Base-by-base conservation (phyloP, 345 rosid genomes). In the Erodium maritimum region DNA sequence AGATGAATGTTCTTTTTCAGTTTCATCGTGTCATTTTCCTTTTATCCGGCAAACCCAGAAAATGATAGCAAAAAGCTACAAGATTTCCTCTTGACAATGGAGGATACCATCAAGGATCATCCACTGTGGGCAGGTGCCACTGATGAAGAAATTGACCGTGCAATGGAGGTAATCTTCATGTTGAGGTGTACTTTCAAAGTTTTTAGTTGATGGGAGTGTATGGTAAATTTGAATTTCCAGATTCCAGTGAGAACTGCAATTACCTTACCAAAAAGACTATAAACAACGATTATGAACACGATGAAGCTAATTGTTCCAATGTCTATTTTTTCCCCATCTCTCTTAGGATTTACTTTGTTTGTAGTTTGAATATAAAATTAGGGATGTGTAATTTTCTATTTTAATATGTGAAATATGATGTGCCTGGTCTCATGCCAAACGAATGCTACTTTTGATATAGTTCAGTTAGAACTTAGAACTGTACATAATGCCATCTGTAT, bases 51-150 rank as follows among this genome's bases (percentile, higher is more conserved):
- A 13, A 42, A 42, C 48, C 48, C 48, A 7, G 88, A 81, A 42
- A 69, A 56, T 58, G 78, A 82, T 66, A 75, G 76, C 46, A 79
- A 85, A 58, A 80, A 61, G 67, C 75, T 75, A 59, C 86, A 75
- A 34, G 80, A 79, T 11, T 80, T 87, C 48, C 17, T 42, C 69
- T 55, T 61, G 19, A 55, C 72, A 5, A 81, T 80, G 82, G 95
- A 82, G 71, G 62, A 60, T 62, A 68, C 79, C 46, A 66, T 82
- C 37, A 63, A 61, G 62, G 85, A 77, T 61, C 79, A 75, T 69
- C 77, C 77, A 21, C 63, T 87, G 29, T 77, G 83, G 80, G 78
- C 73, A 17, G 74, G 62, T 57, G 80, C 79, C 5, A 62, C 72
- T 50, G 69, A 61, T 24, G 72, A 77, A 19, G 81, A 77, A 59